phyloP scores from a whole-genome alignment of 2,329 filamentous ascomycete genomes.

The Penicillium aurantiogriseum region DNA sequence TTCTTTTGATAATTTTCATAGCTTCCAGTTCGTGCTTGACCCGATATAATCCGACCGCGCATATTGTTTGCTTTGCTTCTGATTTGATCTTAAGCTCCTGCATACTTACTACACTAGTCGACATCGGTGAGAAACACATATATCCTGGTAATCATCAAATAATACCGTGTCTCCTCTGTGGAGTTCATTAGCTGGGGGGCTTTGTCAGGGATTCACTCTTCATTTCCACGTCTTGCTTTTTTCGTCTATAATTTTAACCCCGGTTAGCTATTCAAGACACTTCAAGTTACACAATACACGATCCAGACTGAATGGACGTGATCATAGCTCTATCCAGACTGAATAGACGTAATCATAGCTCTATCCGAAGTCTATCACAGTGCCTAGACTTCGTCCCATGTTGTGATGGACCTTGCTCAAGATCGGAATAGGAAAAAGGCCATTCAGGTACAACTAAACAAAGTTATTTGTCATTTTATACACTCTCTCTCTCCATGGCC shows the following conservation, averaged over 20 bases:
- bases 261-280: constrained; percentile 16
- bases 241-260: constrained; percentile 4
- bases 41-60: constrained; percentile 17
- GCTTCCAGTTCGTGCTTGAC: constrained; percentile 1
- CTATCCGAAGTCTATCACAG: constrained; percentile 13
- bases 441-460: not conserved
- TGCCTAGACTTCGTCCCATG: constrained; percentile 6
- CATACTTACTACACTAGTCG: constrained; percentile 1
- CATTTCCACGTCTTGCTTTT: not conserved
- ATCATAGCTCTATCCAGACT: constrained; percentile 8
- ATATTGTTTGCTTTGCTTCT: not conserved
- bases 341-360: constrained; percentile 3
- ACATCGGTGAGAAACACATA: constrained; percentile 1
- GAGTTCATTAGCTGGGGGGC: no score
- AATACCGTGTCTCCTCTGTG: not conserved
- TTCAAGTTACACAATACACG: constrained; percentile 21
- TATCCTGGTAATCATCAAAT: not conserved
- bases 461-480: not conserved
- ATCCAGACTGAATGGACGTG: constrained; percentile 8
- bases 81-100: constrained; percentile 7
- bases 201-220: not conserved
- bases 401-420: constrained; percentile 8
- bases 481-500: not conserved
- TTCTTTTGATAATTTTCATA: not conserved
- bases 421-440: constrained; percentile 6